Base-by-base conservation (phyloP, 2,329 filamentous ascomycete genomes). In the Camillea tinctor region DNA sequence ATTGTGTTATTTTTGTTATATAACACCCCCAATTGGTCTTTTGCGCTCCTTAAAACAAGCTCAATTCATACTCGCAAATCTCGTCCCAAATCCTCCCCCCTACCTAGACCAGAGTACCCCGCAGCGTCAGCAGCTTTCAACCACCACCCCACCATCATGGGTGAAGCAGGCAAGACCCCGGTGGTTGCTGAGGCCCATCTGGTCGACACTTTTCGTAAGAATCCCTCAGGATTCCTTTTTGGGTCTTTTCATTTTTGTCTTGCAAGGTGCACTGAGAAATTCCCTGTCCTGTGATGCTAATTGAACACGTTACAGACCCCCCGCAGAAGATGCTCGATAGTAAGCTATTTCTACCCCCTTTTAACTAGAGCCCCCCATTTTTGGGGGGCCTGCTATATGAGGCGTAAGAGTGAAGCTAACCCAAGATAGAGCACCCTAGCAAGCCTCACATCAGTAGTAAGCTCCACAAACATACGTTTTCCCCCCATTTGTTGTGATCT, bases 181-280 rank as follows among this genome's bases (percentile, higher is more conserved):
- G 88, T 90, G 70, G 89, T 93, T 70, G 81, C 83, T 63, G 90
- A 93, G 81, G 89, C 90, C 71, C 89, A 92, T 76, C 78, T 88
- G 72, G 89, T 92, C 68, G 88, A 91, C 76, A 93, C 89, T 20
- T 92, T 80, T 72, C 84, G 86, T 88, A 77, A 82, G 85, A 67
- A 22, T 22, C 54, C 57, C 52, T 50, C 57, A 17, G 55, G 52
- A 54, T 22, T 23, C 30, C 9, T 30, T 30, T 30, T 30, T 30
- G 26, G 26, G 26, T 11, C 26, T 30, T 30, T 30, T 11, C 6
- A 2, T 9, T 11, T 26, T 55, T 53, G 51, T 17, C 8, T 53
- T 8, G 22, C 22, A 5, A 30, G 7, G 2, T 23, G 13, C 26
- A 17, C 26, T 19, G 22, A 24, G 53, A 54, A 23, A 55, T 21